Evolutionary conservation across 1,139 yeast species (phyloP).

Genomic region (Debaryomyces singareniensis): DNA sequence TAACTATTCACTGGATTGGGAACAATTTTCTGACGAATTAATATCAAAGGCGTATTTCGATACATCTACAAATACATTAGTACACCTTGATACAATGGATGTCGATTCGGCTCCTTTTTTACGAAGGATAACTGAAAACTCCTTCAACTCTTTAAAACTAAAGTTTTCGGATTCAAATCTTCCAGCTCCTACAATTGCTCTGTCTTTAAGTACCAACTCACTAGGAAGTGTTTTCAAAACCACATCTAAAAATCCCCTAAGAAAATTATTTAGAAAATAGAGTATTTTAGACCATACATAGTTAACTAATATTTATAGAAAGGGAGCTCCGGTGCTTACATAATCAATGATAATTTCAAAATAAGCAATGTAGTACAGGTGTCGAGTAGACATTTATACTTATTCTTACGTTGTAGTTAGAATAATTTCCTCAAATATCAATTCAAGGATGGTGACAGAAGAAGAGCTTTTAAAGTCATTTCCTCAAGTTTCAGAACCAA

Average conservation of each 20-base stretch:
- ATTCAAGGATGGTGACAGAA: conserved; percentile 12
- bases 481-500: conserved; percentile 64
- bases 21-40: conserved; percentile 25
- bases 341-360: conserved; percentile 3
- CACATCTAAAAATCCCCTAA: conserved; percentile 27
- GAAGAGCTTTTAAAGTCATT: conserved; percentile 41
- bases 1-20: conserved; percentile 32
- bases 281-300: conserved; percentile 1
- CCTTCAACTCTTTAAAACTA: conserved; percentile 27
- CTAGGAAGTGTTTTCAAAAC: conserved; percentile 17
- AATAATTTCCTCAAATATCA: too few relatives aligned
- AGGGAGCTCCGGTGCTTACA: conserved; percentile 2
- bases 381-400: too few relatives aligned
- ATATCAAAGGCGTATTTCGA: conserved; percentile 29
- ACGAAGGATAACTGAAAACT: conserved; percentile 24
- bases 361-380: background rate
- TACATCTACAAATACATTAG: conserved; percentile 25
- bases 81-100: conserved; percentile 18
- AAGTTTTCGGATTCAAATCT: conserved; percentile 15
- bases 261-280: conserved; percentile 27
- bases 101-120: conserved; percentile 12
- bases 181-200: conserved; percentile 8
- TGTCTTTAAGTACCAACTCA: conserved; percentile 20
- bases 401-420: too few relatives aligned
- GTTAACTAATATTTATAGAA: conserved; percentile 1